Percentiles rank a stretch among this genome's conserved stretches.
Evolutionary conservation across 192 early-diverging fungal genomes (phyloP).

Genomic region (Coemansia sp.): DNA sequence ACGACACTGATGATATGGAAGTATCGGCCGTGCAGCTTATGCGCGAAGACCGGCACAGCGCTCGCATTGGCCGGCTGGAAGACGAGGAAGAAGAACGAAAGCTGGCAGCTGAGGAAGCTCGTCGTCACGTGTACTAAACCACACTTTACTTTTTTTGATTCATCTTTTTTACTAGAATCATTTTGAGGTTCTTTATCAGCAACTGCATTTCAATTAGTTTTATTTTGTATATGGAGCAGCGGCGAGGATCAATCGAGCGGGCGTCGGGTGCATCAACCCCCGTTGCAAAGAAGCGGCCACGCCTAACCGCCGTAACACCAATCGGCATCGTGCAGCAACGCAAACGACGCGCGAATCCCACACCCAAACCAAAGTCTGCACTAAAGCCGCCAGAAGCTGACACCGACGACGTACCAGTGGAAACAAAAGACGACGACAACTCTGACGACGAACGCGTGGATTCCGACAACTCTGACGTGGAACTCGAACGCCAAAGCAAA

Average conservation of each 20-base stretch:
- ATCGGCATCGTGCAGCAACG: constrained; percentile 27
- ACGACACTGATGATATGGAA: constrained; percentile 54
- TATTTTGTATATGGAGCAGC: background rate
- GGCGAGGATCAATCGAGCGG: background rate
- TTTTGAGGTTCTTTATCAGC: no score
- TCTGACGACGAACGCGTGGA: constrained; percentile 8
- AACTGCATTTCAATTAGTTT: background rate
- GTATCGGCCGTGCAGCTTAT: constrained; percentile 44
- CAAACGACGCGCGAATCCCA: constrained; percentile 17
- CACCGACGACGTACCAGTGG: background rate
- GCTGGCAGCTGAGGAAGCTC: constrained; percentile 26
- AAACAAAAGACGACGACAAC: constrained; percentile 6
- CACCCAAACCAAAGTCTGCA: background rate
- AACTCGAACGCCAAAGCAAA: constrained; percentile 43
- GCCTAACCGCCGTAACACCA: constrained; percentile 30
- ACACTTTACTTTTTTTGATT: background rate
- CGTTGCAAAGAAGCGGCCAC: constrained; percentile 29
- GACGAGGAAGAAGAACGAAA: constrained; percentile 46
- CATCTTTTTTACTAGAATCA: no score
- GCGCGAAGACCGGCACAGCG: constrained; percentile 47
- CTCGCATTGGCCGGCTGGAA: constrained; percentile 36
- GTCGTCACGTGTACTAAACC: background rate
- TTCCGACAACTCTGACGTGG: constrained; percentile 9
- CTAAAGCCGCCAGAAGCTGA: no score
- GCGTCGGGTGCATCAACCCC: background rate